A percentile compares a stretch with the other conserved stretches of the same genome.
phyloP scores from a whole-genome alignment of 768 basidiomycete genomes.

The Leccinum obscurum region DNA sequence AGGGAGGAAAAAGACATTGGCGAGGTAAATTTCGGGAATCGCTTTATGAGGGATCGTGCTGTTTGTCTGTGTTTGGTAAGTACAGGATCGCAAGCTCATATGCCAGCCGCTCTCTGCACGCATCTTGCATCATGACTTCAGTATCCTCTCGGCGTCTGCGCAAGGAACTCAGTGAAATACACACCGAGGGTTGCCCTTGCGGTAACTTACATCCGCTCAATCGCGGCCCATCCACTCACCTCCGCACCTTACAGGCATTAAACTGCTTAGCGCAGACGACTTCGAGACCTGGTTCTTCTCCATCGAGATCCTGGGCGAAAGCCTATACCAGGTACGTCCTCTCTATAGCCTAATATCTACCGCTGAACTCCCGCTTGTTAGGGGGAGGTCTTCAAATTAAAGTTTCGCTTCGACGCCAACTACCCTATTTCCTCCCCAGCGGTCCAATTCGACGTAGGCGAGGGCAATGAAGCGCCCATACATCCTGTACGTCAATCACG shows the following conservation, averaged over 20 bases:
- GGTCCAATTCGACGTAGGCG: conserved; percentile 78
- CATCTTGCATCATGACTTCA: conserved; percentile 48
- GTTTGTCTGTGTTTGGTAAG: conserved; percentile 41
- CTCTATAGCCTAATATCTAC: neutral
- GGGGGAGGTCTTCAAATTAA: conserved; percentile 76
- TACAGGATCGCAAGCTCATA: conserved; percentile 10
- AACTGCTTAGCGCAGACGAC: conserved; percentile 71
- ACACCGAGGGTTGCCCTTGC: conserved; percentile 63
- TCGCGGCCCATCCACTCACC: conserved; percentile 4
- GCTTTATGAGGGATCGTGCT: conserved; percentile 32
- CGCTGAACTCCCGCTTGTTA: conserved; percentile 30
- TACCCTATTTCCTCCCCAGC: conserved; percentile 90
- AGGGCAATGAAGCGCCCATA: conserved; percentile 63
- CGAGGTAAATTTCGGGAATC: neutral
- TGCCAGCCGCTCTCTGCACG: conserved; percentile 5
- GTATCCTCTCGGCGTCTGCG: conserved; percentile 64
- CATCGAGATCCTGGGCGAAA: conserved; percentile 84
- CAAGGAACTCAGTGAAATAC: conserved; percentile 72
- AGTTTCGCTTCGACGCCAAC: conserved; percentile 77
- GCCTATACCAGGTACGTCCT: conserved; percentile 62
- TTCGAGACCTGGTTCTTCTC: conserved; percentile 76
- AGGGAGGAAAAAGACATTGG: conserved; percentile 47
- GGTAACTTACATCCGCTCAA: conserved; percentile 38
- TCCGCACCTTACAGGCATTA: conserved; percentile 55
- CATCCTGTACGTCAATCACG: conserved; percentile 63